These are phyloP conservation scores for Solanum ossicruentum DNA, from an alignment of 257 asterid species.

Conservation along the genomic window DNA sequence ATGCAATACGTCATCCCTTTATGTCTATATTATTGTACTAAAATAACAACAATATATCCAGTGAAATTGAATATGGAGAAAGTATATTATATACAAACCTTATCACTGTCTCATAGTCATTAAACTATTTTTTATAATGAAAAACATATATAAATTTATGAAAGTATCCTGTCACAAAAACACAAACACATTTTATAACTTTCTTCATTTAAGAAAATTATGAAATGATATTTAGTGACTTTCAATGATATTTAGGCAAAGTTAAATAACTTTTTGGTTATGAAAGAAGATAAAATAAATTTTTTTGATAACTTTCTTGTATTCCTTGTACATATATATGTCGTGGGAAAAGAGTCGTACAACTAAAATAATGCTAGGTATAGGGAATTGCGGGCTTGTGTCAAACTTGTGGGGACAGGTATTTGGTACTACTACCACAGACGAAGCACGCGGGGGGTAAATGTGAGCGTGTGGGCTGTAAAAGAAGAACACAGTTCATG, in stretches of 20 bases:
- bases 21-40: too few species aligned
- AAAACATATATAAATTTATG: too few species aligned
- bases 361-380: background rate
- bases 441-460: constrained; percentile 13
- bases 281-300: background rate
- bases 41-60: too few species aligned
- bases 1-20: too few species aligned
- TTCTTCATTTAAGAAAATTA: background rate
- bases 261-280: background rate
- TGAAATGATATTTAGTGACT: background rate
- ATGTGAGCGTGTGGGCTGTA: constrained; percentile 19
- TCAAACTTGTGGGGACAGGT: background rate
- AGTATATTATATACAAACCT: too few species aligned
- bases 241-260: background rate
- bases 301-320: too few species aligned
- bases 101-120: too few species aligned
- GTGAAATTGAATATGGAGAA: too few species aligned
- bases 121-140: too few species aligned
- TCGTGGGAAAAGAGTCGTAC: background rate
- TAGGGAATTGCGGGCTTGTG: background rate
- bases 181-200: background rate
- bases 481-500: constrained; percentile 6
- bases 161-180: too few species aligned
- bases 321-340: too few species aligned
- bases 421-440: background rate